phyloP scores from a whole-genome alignment of 148 eudicot genomes.

The Spergularia marina region DNA sequence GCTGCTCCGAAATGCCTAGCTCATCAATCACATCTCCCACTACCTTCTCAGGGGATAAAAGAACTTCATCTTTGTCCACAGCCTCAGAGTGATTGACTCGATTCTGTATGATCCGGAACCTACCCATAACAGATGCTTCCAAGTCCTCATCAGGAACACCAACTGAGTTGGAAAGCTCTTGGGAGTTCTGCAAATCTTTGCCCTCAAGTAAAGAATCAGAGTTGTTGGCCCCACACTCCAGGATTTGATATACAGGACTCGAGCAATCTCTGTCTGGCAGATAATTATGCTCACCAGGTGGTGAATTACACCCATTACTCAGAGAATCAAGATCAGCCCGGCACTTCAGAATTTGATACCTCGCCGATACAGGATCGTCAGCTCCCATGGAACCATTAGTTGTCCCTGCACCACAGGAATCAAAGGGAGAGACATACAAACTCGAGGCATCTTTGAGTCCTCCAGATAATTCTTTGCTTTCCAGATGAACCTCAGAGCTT shows the following conservation, averaged over 20 bases:
- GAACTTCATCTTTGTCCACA: slow-evolving; percentile 16
- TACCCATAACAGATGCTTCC: slow-evolving; percentile 62
- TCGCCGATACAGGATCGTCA: slow-evolving; percentile 45
- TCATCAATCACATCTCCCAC: slow-evolving; percentile 13
- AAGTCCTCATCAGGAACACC: slow-evolving; percentile 37
- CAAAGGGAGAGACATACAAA: neutral
- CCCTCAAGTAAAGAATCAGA: neutral
- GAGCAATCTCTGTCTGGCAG: slow-evolving; percentile 13
- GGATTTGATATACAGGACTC: slow-evolving; percentile 32
- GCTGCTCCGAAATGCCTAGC: slow-evolving; percentile 18
- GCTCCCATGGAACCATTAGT: slow-evolving; percentile 7
- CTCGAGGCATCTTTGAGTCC: slow-evolving; percentile 3
- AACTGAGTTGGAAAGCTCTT: slow-evolving; percentile 26
- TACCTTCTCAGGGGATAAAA: neutral
- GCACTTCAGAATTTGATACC: slow-evolving; percentile 43
- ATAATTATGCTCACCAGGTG: slow-evolving; percentile 19
- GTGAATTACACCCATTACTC: neutral
- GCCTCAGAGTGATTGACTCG: slow-evolving; percentile 28
- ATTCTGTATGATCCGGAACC: slow-evolving; percentile 49
- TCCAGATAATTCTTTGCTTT: slow-evolving; percentile 9
- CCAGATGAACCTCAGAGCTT: slow-evolving; percentile 22
- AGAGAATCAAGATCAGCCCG: slow-evolving; percentile 29
- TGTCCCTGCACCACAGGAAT: neutral
- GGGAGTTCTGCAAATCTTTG: slow-evolving; percentile 16
- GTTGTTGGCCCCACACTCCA: slow-evolving; percentile 23